Evolutionary conservation across 208 protist species (phyloP), one percentile per base, ranked within the genome.

Genomic region (Porcisia deanei): DNA sequence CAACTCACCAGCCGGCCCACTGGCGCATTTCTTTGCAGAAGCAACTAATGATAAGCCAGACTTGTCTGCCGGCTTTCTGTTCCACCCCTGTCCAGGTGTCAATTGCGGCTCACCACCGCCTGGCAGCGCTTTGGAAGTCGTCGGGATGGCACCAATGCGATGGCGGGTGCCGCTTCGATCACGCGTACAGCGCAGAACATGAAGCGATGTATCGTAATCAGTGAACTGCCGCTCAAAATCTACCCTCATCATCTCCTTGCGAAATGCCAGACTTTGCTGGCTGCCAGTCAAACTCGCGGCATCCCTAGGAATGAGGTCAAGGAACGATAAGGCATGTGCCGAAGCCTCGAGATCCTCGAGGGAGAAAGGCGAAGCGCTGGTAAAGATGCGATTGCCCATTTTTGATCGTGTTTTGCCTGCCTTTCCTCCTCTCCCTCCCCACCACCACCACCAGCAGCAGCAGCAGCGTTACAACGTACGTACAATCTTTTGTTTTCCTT

Each of bases 381-480:
- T 95, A 34, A 84, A 91, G 14, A 89, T 72, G 12, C 76, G 78
- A 52, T 90, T 92, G 30, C 91, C 91, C 91, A 95, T 94, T 34
- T 22, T 64, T 30, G 30, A 30, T 30, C 30, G 30, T 30, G 30
- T 30, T 30, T 30, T 30, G 30, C 30, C 30, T 30, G 30, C 30
- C 30, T 30, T 52, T 52, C 47, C 47, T 52, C 5, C 10, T 12
- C 47, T 52, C 47, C 10, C 10, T 52, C 47, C 47, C 47, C 8
- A 12, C 8, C 47, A 52, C 47, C 5, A 5, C 8, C 47, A 52
- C 0, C 5, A 5, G 10, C 47, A 52, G 0, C 10, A 52, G 8
- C 47, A 5, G 8, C 47, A 30, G 30, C 30, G 30, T 30, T 30
- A 30, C 30, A 30, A 30, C 30, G 30, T 30, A 30, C 30, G 30